These are phyloP conservation scores for Magnaporthales sp. DNA, from an alignment of 2,329 filamentous ascomycete species.

Conservation along the genomic window DNA sequence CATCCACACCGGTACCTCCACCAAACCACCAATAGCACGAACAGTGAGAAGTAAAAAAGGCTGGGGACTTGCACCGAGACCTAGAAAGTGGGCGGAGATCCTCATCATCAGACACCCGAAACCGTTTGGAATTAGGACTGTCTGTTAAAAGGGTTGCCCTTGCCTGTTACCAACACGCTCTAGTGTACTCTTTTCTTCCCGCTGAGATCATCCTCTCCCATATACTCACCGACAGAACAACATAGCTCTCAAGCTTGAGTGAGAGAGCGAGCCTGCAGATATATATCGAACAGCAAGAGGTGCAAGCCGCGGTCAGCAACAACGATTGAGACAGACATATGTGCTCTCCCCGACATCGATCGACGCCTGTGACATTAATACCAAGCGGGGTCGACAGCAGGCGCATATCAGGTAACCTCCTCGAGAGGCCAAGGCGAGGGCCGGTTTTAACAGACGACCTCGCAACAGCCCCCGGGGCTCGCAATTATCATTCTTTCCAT, in stretches of 20 bases:
- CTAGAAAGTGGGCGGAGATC: conserved; percentile 2
- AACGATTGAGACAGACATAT: conserved; percentile 21
- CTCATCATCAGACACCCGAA: background rate
- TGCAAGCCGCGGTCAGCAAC: background rate
- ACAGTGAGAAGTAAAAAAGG: background rate
- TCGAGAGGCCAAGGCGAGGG: background rate
- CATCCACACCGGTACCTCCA: background rate
- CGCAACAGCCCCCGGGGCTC: conserved; percentile 46
- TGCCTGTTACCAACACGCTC: conserved; percentile 15
- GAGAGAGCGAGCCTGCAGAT: conserved; percentile 14
- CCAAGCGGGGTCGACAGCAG: background rate
- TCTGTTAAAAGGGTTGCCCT: conserved; percentile 16
- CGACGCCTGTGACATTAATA: background rate
- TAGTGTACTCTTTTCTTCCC: conserved; percentile 11
- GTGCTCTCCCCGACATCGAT: conserved; percentile 16
- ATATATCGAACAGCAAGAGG: background rate
- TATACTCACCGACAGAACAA: background rate
- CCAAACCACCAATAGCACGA: background rate
- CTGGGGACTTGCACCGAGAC: background rate
- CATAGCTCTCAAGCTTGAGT: conserved; percentile 9
- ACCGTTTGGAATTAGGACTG: conserved; percentile 12
- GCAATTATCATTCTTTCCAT: conserved; percentile 47
- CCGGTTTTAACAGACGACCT: conserved; percentile 14
- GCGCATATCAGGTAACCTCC: background rate
- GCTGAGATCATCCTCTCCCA: background rate